Conservation (phyloP, 1,284 basidiomycete species). For the Schizophyllum amplum region DNA sequence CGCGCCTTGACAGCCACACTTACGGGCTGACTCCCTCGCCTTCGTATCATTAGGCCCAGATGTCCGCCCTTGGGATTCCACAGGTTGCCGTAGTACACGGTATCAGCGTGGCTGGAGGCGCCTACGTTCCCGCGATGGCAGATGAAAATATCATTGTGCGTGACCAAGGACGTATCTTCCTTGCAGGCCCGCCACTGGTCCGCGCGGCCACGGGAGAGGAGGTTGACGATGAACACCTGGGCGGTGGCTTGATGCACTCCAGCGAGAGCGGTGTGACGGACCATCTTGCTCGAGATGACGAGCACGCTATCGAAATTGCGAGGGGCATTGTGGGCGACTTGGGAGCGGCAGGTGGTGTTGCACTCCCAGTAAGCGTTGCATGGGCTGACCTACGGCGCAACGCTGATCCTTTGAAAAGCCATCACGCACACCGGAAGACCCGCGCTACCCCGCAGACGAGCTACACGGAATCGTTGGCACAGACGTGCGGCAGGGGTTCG, state of each 20-base stretch:
- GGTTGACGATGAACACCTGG: conserved; percentile 88
- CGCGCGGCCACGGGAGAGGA: conserved; percentile 93
- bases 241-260: conserved; percentile 92
- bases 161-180: conserved; percentile 90
- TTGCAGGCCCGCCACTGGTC: conserved; percentile 93
- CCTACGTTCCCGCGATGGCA: conserved; percentile 95
- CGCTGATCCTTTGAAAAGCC: conserved; percentile 36
- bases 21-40: conserved; percentile 3
- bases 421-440: conserved; percentile 51
- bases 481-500: conserved; percentile 81
- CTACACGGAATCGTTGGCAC: conserved; percentile 89
- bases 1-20: conserved; percentile 3
- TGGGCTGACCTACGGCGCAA: neutral
- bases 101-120: conserved; percentile 88
- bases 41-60: conserved; percentile 56
- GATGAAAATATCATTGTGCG: conserved; percentile 94
- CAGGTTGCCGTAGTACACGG: conserved; percentile 93
- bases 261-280: conserved; percentile 92
- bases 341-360: conserved; percentile 47
- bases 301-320: conserved; percentile 82
- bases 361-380: conserved; percentile 33
- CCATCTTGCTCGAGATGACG: conserved; percentile 83
- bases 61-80: conserved; percentile 86
- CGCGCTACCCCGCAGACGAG: conserved; percentile 75
- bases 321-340: conserved; percentile 78